Conservation (phyloP, 2,329 filamentous ascomycete genomes). For the Aspergillus melleus region DNA sequence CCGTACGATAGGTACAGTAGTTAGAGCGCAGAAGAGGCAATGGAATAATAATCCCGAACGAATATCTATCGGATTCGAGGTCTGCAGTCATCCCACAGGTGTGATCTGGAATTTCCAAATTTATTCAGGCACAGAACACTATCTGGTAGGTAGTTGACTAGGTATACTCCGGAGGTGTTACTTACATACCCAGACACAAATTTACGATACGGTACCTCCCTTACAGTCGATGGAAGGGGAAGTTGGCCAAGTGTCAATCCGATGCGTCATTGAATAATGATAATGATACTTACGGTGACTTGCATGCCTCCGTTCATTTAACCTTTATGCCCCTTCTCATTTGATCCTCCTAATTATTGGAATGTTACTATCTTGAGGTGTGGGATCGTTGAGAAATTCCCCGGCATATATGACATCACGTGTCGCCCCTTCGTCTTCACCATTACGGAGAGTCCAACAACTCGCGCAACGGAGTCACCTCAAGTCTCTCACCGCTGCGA, state of each 20-base stretch:
- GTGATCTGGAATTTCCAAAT: not conserved
- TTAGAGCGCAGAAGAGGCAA: no score
- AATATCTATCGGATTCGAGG: no score
- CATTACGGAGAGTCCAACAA: no score
- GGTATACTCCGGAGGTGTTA: not conserved
- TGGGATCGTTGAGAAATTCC: not conserved
- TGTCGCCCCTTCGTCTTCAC: not conserved
- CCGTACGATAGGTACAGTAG: no score
- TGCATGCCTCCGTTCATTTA: not conserved
- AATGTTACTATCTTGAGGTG: not conserved
- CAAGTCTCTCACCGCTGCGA: conserved; percentile 2
- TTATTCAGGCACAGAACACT: conserved; percentile 3
- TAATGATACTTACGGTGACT: not conserved
- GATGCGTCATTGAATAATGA: not conserved
- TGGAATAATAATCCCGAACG: no score
- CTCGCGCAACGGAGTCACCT: not conserved
- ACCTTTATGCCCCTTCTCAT: not conserved
- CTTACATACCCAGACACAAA: not conserved
- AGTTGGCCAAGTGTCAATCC: conserved; percentile 20
- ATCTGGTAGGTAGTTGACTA: not conserved
- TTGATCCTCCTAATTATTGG: not conserved
- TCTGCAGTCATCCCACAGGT: no score
- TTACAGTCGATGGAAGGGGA: conserved; percentile 11
- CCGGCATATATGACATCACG: not conserved
- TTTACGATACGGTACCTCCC: not conserved